Base-by-base conservation (phyloP, 202 grass and related monocot genomes). In the Carex arenaria region DNA sequence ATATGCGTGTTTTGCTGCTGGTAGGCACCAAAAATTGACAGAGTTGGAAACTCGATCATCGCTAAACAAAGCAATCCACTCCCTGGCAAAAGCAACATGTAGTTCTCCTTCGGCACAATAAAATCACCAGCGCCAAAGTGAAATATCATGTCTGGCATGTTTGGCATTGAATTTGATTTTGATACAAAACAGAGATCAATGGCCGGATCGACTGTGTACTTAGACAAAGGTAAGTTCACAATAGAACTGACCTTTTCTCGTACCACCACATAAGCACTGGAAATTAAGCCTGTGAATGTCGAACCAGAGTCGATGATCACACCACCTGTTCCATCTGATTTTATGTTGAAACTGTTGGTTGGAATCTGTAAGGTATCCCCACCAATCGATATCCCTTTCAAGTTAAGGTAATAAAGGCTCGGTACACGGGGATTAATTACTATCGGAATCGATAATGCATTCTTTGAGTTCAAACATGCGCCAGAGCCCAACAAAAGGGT, bases 1-100 rank as follows among this genome's bases (percentile, higher is more conserved):
- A 97, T 78, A 57, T 94, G 92, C 64, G 87, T 90, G 83, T 92
- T 94, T 49, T 94, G 91, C 88, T 93, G 92, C 85, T 91, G 92
- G 84, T 89, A 97, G 68, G 94, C 94, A 78, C 90, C 94, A 36
- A 97, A 81, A 67, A 94, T 77, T 47, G 87, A 76, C 63, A 84
- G 62, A 8, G 10, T 53, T n/a, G 63, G 28, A 68, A 82, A 82
- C 20, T 82, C 80, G 5, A 82, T 82, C 80, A 82, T 82, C 0
- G 80, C 80, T 31, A 82, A 45, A 52, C 80, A 82, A 18, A 82
- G 43, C 80, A 82, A 82, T 17, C 43, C 80, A 52, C 80, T 82
- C 22, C 61, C 42, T 4, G 80, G 80, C 42, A 47, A 10, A 52
- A 47, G 23, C 63, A 82, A 15, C 80, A 82, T 68, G 83, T 92